Conservation (phyloP, 495 filamentous ascomycete species). For the Penicillium salamii region DNA sequence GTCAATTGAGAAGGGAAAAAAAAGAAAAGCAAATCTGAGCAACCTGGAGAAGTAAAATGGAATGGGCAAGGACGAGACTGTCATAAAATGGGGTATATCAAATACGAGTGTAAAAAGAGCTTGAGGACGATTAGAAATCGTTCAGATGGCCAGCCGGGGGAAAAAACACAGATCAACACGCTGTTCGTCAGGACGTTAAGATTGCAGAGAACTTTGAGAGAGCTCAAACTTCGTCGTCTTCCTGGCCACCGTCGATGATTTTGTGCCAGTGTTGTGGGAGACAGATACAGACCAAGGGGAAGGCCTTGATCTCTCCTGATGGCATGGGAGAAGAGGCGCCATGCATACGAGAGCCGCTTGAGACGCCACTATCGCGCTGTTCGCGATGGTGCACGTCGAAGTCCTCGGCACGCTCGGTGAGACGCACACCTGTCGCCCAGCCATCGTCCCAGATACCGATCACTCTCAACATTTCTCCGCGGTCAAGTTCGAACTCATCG, state of each 20-base stretch:
- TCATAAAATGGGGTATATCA: conserved; percentile 36
- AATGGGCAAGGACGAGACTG: conserved; percentile 26
- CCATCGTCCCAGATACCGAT: conserved; percentile 99
- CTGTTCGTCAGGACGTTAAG: conserved; percentile 43
- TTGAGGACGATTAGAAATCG: conserved; percentile 2
- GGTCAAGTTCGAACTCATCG: conserved; percentile 91
- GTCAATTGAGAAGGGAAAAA: conserved; percentile 11
- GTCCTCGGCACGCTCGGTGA: conserved; percentile 82
- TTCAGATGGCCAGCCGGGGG: conserved; percentile 18
- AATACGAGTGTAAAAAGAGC: conserved; percentile 25
- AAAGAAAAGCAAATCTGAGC: conserved; percentile 16
- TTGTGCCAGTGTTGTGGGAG: conserved; percentile 96
- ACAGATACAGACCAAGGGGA: conserved; percentile 97
- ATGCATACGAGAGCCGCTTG: conserved; percentile 67
- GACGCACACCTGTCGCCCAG: conserved; percentile 90
- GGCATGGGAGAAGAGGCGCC: conserved; percentile 58
- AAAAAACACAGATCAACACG: conserved; percentile 27
- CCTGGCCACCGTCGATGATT: conserved; percentile 76
- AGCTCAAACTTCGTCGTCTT: conserved; percentile 36
- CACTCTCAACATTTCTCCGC: conserved; percentile 98
- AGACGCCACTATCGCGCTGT: conserved; percentile 91
- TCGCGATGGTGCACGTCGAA: conserved; percentile 73
- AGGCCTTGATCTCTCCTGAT: conserved; percentile 91
- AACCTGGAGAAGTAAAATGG: conserved; percentile 18
- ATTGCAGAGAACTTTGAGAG: conserved; percentile 25